These are phyloP conservation scores for Diaporthe helianthi DNA, from an alignment of 2,329 filamentous ascomycete species.

Conservation along the genomic window DNA sequence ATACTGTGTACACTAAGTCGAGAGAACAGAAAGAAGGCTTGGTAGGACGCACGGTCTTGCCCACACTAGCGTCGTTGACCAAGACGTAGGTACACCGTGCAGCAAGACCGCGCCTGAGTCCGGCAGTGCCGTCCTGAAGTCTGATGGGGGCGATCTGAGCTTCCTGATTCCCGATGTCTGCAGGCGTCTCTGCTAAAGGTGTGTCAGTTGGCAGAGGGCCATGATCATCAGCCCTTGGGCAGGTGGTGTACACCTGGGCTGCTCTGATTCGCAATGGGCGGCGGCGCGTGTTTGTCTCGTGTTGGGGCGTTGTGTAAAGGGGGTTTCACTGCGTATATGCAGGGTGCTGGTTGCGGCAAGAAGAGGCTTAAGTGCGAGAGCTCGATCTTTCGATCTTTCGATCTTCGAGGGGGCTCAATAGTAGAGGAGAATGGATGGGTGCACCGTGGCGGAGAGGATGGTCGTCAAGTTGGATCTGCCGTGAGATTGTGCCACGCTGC, in stretches of 20 bases:
- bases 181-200: not conserved
- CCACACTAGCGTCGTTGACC: not conserved
- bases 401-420: constrained; percentile 18
- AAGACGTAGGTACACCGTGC: too few species aligned
- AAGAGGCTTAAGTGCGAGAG: constrained; percentile 4
- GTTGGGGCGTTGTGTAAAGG: constrained; percentile 25
- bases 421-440: constrained; percentile 13
- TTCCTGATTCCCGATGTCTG: not conserved
- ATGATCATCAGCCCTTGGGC: constrained; percentile 30
- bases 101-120: not conserved
- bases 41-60: not conserved
- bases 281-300: constrained; percentile 22
- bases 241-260: not conserved
- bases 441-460: not conserved
- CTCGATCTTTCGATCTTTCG: not conserved
- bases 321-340: constrained; percentile 30
- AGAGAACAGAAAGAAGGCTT: not conserved
- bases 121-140: constrained; percentile 30
- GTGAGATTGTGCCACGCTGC: constrained; percentile 21
- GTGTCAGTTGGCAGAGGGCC: constrained; percentile 20
- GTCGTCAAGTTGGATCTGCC: constrained; percentile 15
- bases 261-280: constrained; percentile 16
- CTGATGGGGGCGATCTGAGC: constrained; percentile 15
- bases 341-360: constrained; percentile 13
- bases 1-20: too few species aligned